Evolutionary conservation across 768 basidiomycete species (phyloP).

Genomic region (Tricholoma flavovirens): DNA sequence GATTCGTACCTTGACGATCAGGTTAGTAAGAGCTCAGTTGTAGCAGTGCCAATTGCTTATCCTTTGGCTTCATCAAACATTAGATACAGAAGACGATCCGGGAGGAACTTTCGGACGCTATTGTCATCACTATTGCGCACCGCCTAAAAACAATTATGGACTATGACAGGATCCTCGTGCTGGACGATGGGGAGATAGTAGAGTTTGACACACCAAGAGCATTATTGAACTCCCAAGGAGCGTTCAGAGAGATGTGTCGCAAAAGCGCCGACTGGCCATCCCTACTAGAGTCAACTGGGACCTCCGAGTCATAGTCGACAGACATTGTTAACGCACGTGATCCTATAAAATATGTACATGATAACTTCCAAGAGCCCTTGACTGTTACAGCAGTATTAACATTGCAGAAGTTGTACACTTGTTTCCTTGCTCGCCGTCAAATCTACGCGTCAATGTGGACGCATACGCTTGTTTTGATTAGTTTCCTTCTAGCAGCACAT

Average conservation of each 20-base stretch:
- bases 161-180: conserved; percentile 68
- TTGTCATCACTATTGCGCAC: conserved; percentile 84
- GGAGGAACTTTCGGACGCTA: conserved; percentile 62
- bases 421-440: background rate
- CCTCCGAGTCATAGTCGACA: background rate
- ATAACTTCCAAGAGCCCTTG: no score
- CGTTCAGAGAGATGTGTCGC: conserved; percentile 65
- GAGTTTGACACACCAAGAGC: conserved; percentile 67
- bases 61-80: background rate
- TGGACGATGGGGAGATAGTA: conserved; percentile 64
- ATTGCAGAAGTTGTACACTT: background rate
- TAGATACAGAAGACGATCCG: conserved; percentile 72
- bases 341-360: no score
- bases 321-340: conserved; percentile 11
- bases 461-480: conserved; percentile 8
- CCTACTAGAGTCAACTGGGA: conserved; percentile 14
- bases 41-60: background rate
- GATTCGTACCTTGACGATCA: conserved; percentile 66
- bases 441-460: conserved; percentile 1
- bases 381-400: background rate
- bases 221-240: conserved; percentile 48
- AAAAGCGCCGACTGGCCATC: conserved; percentile 51
- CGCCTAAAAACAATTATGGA: conserved; percentile 72
- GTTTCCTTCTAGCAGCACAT: conserved; percentile 3
- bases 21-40: conserved; percentile 26